Conservation (phyloP, 306 rosid species). For the Vicia faba region DNA sequence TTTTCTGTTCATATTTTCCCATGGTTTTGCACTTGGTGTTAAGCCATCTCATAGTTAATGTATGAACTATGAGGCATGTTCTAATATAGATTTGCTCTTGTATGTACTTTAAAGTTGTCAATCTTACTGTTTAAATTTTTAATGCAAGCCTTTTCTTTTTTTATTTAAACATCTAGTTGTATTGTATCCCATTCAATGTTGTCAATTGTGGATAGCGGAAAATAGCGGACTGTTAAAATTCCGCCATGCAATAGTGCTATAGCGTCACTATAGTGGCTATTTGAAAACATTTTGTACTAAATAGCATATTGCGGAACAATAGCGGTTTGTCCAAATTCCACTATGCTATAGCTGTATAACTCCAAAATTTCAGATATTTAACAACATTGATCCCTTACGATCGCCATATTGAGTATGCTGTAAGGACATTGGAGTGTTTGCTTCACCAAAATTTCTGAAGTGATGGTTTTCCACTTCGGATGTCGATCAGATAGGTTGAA, state of each 20-base stretch:
- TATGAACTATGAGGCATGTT: constrained; percentile 5
- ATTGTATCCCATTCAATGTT: neutral
- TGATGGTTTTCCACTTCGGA: constrained; percentile 26
- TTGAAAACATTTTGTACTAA: too few species aligned
- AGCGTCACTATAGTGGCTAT: too few species aligned
- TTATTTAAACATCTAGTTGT: constrained; percentile 6
- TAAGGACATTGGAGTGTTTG: constrained; percentile 21
- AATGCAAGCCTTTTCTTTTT: constrained; percentile 12
- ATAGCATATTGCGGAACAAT: too few species aligned
- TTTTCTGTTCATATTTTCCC: constrained; percentile 23
- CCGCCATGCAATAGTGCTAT: too few species aligned
- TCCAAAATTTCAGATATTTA: too few species aligned
- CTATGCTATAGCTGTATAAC: too few species aligned
- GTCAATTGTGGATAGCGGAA: too few species aligned
- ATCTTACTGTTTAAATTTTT: neutral
- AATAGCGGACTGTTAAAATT: too few species aligned
- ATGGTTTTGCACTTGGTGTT: constrained; percentile 10
- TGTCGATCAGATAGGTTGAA: constrained; percentile 26
- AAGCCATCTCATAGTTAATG: constrained; percentile 8
- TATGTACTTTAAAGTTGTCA: constrained; percentile 9
- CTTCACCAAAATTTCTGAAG: constrained; percentile 2
- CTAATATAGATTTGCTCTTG: neutral
- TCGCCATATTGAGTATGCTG: constrained; percentile 6
- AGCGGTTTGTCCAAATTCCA: too few species aligned
- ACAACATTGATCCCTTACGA: neutral